These are phyloP conservation scores for Jackrogersella minutella DNA, from an alignment of 495 filamentous ascomycete species.

Conservation along the genomic window DNA sequence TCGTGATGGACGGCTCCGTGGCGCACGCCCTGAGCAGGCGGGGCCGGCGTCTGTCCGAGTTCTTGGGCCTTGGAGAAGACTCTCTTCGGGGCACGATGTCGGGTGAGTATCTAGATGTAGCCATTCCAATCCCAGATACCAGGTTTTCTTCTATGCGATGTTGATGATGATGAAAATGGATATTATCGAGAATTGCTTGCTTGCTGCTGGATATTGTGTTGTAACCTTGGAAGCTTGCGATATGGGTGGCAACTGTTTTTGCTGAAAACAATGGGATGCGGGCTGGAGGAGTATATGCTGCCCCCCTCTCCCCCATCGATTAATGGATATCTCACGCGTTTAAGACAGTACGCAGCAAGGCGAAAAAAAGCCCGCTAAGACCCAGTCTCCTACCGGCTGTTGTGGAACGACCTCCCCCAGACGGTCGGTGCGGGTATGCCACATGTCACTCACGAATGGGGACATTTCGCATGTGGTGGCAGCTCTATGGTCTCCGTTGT, in stretches of 20 bases:
- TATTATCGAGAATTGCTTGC: no score
- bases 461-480: constrained; percentile 41
- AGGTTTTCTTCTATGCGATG: constrained; percentile 20
- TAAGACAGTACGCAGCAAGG: constrained; percentile 38
- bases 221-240: constrained; percentile 16
- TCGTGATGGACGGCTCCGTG: constrained; percentile 64
- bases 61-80: constrained; percentile 34
- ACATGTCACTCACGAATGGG: constrained; percentile 44
- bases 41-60: constrained; percentile 50
- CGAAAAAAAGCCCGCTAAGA: constrained; percentile 40
- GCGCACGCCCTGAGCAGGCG: constrained; percentile 59
- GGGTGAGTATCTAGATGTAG: constrained; percentile 37
- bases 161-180: constrained; percentile 10
- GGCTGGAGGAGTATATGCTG: constrained; percentile 29
- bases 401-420: constrained; percentile 45
- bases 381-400: constrained; percentile 38
- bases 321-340: constrained; percentile 40
- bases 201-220: neutral
- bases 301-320: constrained; percentile 31
- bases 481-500: constrained; percentile 41
- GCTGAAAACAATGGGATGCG: constrained; percentile 30
- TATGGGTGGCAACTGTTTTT: constrained; percentile 24
- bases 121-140: constrained; percentile 24
- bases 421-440: constrained; percentile 42
- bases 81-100: constrained; percentile 35